Conservation (phyloP, 306 rosid genomes). For the Lotus japonicus region DNA sequence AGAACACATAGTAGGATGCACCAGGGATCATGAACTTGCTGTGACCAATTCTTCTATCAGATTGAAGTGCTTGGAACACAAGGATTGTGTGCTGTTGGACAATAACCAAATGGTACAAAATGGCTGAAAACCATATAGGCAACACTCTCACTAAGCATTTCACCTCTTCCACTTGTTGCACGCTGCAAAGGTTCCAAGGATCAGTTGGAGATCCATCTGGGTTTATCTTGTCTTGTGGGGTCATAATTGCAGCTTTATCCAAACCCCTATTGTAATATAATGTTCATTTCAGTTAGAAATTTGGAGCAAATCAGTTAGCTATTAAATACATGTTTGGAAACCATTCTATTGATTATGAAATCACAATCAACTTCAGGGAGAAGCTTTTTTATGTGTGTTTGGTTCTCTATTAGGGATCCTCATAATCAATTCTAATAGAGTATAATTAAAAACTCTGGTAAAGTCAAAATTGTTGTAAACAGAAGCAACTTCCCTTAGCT, state of each 20-base stretch:
- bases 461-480: no score
- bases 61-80: constrained; percentile 87
- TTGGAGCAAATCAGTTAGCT: neutral
- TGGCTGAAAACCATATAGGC: constrained; percentile 59
- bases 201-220: constrained; percentile 64
- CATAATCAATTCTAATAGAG: no score
- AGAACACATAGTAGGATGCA: constrained; percentile 52
- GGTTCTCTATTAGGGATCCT: no score
- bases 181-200: constrained; percentile 75
- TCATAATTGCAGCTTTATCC: constrained; percentile 74
- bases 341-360: no score
- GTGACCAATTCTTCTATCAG: constrained; percentile 45
- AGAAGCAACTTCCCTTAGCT: no score
- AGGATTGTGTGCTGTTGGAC: constrained; percentile 51
- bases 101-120: constrained; percentile 29
- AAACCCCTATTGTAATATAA: constrained; percentile 38
- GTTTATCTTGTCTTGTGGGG: constrained; percentile 38
- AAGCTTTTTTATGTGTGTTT: no score
- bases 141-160: constrained; percentile 65
- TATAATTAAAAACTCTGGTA: no score
- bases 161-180: constrained; percentile 88
- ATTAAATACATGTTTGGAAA: neutral
- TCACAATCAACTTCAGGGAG: no score
- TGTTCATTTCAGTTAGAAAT: neutral
- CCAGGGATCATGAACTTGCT: constrained; percentile 56